phyloP scores from a whole-genome alignment of 306 rosid genomes.

The Prunus dulcis region DNA sequence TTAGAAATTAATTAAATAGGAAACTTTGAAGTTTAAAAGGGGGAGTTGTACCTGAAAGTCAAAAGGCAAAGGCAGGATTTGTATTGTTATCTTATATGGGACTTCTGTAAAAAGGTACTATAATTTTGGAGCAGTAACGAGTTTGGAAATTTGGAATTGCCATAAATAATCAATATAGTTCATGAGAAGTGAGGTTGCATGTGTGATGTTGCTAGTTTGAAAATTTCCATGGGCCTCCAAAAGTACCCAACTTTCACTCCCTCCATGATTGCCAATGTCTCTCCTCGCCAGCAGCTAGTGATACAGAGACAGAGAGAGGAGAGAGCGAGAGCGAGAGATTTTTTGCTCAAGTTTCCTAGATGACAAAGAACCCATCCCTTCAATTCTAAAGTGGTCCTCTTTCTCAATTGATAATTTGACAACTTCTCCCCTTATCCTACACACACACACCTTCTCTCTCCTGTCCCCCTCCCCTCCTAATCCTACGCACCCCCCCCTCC shows the following conservation, averaged over 20 bases:
- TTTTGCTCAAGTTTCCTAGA: conserved; percentile 25
- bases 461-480: conserved; percentile 34
- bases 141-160: background rate
- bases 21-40: no score
- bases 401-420: conserved; percentile 58
- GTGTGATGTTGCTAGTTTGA: conserved; percentile 26
- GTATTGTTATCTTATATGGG: no score
- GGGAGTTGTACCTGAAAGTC: no score
- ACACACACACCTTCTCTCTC: conserved; percentile 14
- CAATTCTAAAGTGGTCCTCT: conserved; percentile 83
- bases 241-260: conserved; percentile 23
- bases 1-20: no score
- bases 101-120: background rate
- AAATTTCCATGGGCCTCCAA: conserved; percentile 40
- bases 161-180: conserved; percentile 16
- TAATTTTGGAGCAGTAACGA: background rate
- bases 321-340: conserved; percentile 11
- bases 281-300: conserved; percentile 14
- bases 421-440: conserved; percentile 59
- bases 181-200: conserved; percentile 30
- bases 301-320: conserved; percentile 8
- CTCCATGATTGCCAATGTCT: conserved; percentile 45
- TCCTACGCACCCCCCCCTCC: conserved; percentile 50
- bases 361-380: conserved; percentile 75
- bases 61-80: no score